phyloP scores from a whole-genome alignment of 1,284 basidiomycete genomes.

The Xerocomus nothofagi region DNA sequence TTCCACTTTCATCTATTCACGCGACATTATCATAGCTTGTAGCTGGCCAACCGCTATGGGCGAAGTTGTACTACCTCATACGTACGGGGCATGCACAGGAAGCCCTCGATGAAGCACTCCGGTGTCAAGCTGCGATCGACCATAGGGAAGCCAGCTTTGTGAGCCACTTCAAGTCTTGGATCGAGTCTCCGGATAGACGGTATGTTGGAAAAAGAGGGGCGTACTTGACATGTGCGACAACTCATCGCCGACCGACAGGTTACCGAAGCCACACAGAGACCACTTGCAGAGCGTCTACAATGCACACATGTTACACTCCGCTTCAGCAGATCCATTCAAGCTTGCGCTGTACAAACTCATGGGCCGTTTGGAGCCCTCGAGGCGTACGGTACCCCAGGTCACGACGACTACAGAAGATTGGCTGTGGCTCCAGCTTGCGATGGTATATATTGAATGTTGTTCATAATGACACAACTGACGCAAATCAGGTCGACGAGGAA shows the following conservation, averaged over 20 bases:
- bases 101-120: slow-evolving; percentile 75
- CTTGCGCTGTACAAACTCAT: slow-evolving; percentile 94
- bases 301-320: slow-evolving; percentile 85
- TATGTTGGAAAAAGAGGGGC: slow-evolving; percentile 35
- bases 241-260: slow-evolving; percentile 38
- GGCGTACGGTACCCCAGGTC: slow-evolving; percentile 81
- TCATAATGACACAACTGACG: not conserved
- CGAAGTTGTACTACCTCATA: slow-evolving; percentile 87
- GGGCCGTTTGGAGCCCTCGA: slow-evolving; percentile 85
- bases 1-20: no score
- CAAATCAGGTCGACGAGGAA: slow-evolving; percentile 66
- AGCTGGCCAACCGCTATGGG: slow-evolving; percentile 88
- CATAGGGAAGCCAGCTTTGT: slow-evolving; percentile 85
- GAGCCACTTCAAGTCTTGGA: slow-evolving; percentile 82
- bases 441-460: slow-evolving; percentile 46
- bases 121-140: slow-evolving; percentile 75
- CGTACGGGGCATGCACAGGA: slow-evolving; percentile 83
- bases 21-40: slow-evolving; percentile 58
- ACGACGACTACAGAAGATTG: slow-evolving; percentile 96
- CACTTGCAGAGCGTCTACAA: slow-evolving; percentile 90
- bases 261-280: slow-evolving; percentile 81
- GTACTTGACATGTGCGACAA: slow-evolving; percentile 5
- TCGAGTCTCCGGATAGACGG: slow-evolving; percentile 81
- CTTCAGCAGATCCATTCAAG: slow-evolving; percentile 91
- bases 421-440: slow-evolving; percentile 95